Conservation (phyloP, 2,329 filamentous ascomycete species). For the Cercospora berteroae region DNA sequence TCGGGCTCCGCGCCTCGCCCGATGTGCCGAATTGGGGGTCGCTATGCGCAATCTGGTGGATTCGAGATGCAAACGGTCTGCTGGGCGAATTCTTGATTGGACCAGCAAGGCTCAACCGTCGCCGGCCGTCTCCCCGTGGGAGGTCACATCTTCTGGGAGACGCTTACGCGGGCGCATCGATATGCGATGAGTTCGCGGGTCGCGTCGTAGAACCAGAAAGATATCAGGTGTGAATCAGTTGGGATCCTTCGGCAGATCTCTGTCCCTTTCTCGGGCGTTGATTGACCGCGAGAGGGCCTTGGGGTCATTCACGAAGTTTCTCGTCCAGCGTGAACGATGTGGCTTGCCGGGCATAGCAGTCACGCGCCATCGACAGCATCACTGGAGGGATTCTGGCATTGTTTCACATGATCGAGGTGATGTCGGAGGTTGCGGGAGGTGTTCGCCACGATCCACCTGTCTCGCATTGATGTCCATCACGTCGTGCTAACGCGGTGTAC, state of each 20-base stretch:
- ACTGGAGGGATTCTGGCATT: background rate
- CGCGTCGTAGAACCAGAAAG: background rate
- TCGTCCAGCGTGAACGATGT: background rate
- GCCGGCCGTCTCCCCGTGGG: background rate
- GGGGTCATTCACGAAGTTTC: background rate
- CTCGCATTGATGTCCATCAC: background rate
- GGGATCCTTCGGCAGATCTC: background rate
- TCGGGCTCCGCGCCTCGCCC: background rate
- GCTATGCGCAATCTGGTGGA: background rate
- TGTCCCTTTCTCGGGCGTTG: background rate
- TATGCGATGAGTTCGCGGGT: background rate
- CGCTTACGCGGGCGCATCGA: background rate
- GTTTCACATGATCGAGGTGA: background rate
- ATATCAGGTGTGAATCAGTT: background rate
- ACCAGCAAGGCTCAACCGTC: background rate
- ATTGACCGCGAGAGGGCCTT: background rate
- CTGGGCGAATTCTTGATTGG: background rate
- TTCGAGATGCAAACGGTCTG: background rate
- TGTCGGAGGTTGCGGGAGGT: background rate
- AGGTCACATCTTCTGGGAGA: background rate
- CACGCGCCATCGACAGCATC: background rate
- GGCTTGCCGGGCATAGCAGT: background rate
- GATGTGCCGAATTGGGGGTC: background rate
- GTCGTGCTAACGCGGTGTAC: background rate
- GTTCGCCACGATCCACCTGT: background rate